Evolutionary conservation across 148 eudicot genomes (phyloP), one percentile per base, ranked within the genome.

Genomic region (Pharnaceum exiguum): DNA sequence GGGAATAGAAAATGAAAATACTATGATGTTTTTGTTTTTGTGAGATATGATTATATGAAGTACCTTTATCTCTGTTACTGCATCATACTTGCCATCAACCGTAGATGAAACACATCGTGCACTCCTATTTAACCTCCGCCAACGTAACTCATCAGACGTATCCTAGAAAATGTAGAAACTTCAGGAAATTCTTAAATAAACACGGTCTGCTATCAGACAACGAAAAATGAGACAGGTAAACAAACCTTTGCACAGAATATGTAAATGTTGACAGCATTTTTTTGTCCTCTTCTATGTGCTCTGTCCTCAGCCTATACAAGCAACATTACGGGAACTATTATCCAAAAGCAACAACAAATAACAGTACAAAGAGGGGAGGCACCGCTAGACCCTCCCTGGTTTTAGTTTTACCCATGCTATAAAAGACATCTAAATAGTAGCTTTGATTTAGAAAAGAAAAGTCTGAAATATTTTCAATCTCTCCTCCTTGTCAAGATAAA

Each of bases 251-350:
- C 99, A 72, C 91, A 86, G 55, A 94, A 94, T 60, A 94, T 82
- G 62, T 94, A 94, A 45, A 89, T 66, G 65, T 94, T 89, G 64
- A 94, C 96, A 30, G 86, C 83, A 65, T 84, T 86, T 31, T 80
- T 83, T 70, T 94, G 99, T 31, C 99, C 99, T 63, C 80, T 76
- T 68, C 99, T 88, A 63, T 94, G 99, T 17, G 96, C 95, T 79
- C 99, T 76, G 73, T 77, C 85, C 74, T 94, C 99, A 51, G 99
- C 99, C 99, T 94, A 66, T 62, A 76, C 45, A 70, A 55, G 50
- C 54, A 69, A 26, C 49, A 28, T 46, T 23, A 31, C 37, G n/a
- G 33, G 29, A 12, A 23, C 15, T 19, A 46, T 17, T 36, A 13
- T 27, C 27, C 24, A 11, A 71, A 54, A 43, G 37, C 28, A 69